Conservation (phyloP, 148 eudicot species). For the Chenopodium berlandieri region DNA sequence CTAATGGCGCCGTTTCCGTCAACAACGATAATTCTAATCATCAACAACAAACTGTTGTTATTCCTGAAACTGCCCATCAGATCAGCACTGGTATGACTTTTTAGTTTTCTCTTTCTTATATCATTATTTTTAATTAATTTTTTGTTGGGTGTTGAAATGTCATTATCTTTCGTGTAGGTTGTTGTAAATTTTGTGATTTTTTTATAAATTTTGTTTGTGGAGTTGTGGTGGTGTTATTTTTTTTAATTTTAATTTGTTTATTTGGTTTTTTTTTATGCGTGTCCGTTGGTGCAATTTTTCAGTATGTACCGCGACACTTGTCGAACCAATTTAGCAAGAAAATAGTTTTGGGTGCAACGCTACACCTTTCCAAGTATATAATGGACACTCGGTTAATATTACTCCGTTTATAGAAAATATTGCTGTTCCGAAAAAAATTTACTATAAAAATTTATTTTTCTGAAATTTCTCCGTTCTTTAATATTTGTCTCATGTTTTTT, state of each 20-base stretch:
- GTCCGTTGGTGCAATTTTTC: neutral
- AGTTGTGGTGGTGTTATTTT: neutral
- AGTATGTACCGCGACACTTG: too few species aligned
- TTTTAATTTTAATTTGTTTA: too few species aligned
- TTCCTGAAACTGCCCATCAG: conserved; percentile 83
- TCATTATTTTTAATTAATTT: neutral
- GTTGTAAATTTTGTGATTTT: too few species aligned
- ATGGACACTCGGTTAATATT: too few species aligned
- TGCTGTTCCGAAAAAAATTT: too few species aligned
- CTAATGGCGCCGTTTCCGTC: neutral
- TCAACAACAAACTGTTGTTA: conserved; percentile 18
- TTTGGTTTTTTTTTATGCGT: neutral
- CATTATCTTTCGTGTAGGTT: neutral
- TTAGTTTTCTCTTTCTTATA: neutral
- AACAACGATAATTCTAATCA: neutral
- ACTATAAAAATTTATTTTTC: too few species aligned
- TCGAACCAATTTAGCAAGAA: too few species aligned
- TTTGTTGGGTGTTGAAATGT: conserved; percentile 1
- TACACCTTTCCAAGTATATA: too few species aligned
- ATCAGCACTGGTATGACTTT: conserved; percentile 55
- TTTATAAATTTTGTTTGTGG: neutral
- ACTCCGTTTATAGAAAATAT: too few species aligned
- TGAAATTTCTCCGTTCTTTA: too few species aligned
- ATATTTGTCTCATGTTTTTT: too few species aligned
- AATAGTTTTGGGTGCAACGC: too few species aligned